Conservation (phyloP, 352 stramenopile genomes). For the Phytophthora parvispora region DNA sequence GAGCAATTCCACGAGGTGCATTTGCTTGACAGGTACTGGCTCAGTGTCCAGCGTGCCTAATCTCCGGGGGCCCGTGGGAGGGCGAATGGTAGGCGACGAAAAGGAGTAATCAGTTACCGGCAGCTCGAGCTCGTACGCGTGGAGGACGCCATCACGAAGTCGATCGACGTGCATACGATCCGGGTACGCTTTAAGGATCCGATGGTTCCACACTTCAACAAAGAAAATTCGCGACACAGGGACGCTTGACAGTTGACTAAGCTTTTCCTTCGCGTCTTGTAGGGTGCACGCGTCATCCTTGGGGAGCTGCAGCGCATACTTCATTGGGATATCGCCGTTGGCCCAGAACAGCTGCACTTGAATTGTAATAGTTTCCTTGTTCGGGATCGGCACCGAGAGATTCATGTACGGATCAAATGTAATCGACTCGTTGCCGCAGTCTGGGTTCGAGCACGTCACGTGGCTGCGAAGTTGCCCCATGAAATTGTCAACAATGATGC, state of each 20-base stretch:
- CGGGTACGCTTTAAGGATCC: constrained; percentile 65
- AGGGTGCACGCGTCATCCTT: constrained; percentile 58
- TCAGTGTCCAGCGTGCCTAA: constrained; percentile 34
- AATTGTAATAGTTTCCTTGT: constrained; percentile 58
- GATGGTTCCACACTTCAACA: constrained; percentile 77
- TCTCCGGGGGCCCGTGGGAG: constrained; percentile 26
- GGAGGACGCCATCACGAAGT: constrained; percentile 63
- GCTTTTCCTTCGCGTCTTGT: constrained; percentile 68
- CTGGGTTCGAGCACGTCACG: constrained; percentile 83
- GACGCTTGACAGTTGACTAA: constrained; percentile 60
- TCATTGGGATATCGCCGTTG: constrained; percentile 76
- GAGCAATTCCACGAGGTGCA: constrained; percentile 76
- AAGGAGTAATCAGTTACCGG: constrained; percentile 74
- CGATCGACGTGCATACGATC: constrained; percentile 58
- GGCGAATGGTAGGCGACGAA: constrained; percentile 67
- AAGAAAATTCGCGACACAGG: constrained; percentile 69
- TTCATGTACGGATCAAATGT: constrained; percentile 94
- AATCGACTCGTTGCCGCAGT: constrained; percentile 84
- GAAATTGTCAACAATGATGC: constrained; percentile 92
- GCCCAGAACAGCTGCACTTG: constrained; percentile 83
- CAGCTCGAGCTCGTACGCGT: constrained; percentile 92
- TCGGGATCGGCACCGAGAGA: constrained; percentile 91
- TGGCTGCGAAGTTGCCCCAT: constrained; percentile 91
- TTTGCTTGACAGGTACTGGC: constrained; percentile 43
- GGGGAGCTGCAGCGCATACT: constrained; percentile 69